These are phyloP conservation scores for Fusarium subtropicale DNA, from an alignment of 2,329 filamentous ascomycete species.

Conservation along the genomic window DNA sequence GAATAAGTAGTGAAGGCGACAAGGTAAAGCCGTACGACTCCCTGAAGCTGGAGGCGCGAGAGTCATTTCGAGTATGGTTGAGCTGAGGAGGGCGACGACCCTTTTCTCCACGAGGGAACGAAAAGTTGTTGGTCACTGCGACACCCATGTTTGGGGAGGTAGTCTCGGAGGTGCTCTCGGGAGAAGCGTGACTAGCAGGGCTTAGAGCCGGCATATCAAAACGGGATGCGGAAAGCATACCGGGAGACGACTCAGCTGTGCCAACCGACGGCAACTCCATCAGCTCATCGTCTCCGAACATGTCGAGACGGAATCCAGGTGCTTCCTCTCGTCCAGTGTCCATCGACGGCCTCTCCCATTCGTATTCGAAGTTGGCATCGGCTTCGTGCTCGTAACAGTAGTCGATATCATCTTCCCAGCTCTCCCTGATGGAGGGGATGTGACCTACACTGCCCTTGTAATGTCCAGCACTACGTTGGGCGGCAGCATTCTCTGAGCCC, in stretches of 20 bases:
- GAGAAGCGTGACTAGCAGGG: constrained; percentile 61
- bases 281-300: constrained; percentile 43
- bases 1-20: constrained; percentile 72
- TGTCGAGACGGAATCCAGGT: constrained; percentile 42
- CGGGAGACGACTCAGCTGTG: constrained; percentile 43
- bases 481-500: constrained; percentile 55
- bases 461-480: constrained; percentile 46
- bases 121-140: constrained; percentile 62
- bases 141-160: constrained; percentile 56
- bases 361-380: constrained; percentile 74
- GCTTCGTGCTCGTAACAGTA: constrained; percentile 77
- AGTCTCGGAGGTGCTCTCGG: constrained; percentile 56
- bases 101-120: constrained; percentile 59
- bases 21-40: constrained; percentile 70
- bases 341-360: constrained; percentile 70
- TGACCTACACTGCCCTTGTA: constrained; percentile 44
- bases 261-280: constrained; percentile 33
- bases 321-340: constrained; percentile 52
- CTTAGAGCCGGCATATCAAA: constrained; percentile 62
- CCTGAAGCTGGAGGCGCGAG: constrained; percentile 66
- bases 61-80: constrained; percentile 56
- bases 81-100: constrained; percentile 42
- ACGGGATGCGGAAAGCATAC: constrained; percentile 46
- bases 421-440: constrained; percentile 55
- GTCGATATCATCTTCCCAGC: constrained; percentile 77